Conservation (phyloP, 805 yeast species). For the Candida railenensis region DNA sequence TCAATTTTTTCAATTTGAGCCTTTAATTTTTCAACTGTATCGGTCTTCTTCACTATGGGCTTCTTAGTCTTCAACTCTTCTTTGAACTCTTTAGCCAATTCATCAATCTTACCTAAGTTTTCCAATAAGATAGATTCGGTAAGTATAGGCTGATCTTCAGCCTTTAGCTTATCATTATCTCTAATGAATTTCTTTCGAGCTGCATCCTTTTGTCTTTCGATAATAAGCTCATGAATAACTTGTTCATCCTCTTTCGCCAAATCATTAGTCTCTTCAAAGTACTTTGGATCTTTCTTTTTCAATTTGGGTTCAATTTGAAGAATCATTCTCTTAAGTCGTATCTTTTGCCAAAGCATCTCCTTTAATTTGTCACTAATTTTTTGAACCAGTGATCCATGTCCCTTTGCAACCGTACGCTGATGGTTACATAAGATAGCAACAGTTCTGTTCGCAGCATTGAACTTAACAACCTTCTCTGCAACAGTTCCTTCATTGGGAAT, state of each 20-base stretch:
- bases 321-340: constrained; percentile 70
- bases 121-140: constrained; percentile 58
- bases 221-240: constrained; percentile 54
- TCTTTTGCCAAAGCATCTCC: constrained; percentile 84
- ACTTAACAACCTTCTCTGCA: constrained; percentile 80
- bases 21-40: constrained; percentile 68
- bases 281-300: constrained; percentile 52
- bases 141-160: constrained; percentile 53
- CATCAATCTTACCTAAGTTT: constrained; percentile 55
- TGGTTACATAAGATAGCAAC: constrained; percentile 97
- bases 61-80: constrained; percentile 60
- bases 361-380: constrained; percentile 74
- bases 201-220: constrained; percentile 67
- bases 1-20: constrained; percentile 71
- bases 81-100: constrained; percentile 47
- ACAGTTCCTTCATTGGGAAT: constrained; percentile 86
- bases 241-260: constrained; percentile 63
- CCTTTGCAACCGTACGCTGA: constrained; percentile 87
- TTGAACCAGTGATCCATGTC: constrained; percentile 77
- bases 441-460: constrained; percentile 92
- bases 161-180: constrained; percentile 72
- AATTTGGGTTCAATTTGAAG: constrained; percentile 58
- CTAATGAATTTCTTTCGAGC: constrained; percentile 62
- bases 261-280: constrained; percentile 67
- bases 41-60: constrained; percentile 49